Conservation (phyloP, 495 filamentous ascomycete genomes). For the Penicillium daleae region DNA sequence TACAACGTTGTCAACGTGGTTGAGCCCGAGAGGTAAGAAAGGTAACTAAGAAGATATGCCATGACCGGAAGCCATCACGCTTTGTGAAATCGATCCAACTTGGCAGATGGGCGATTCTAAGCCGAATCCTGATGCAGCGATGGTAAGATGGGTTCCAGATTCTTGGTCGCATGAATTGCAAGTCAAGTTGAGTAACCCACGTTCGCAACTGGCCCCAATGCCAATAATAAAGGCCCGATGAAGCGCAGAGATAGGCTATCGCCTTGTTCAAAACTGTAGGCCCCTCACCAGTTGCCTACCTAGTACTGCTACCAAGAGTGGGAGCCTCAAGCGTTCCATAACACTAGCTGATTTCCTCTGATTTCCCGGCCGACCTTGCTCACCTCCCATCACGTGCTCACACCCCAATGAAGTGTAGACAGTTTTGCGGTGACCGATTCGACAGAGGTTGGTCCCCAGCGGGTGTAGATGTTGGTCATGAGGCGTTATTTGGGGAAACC, state of each 20-base stretch:
- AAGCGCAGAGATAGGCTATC: background rate
- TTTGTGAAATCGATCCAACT: background rate
- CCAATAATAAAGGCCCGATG: background rate
- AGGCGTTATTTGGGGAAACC: background rate
- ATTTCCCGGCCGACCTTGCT: too few species aligned
- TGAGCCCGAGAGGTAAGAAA: background rate
- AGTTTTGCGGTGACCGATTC: background rate
- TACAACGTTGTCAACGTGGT: background rate
- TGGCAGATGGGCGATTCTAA: background rate
- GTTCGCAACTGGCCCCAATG: background rate
- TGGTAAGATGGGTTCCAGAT: too few species aligned
- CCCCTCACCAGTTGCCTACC: too few species aligned
- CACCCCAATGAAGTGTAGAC: too few species aligned
- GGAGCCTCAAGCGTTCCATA: too few species aligned
- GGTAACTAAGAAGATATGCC: too few species aligned
- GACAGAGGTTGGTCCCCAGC: background rate
- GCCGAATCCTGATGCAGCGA: too few species aligned
- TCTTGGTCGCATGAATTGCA: too few species aligned
- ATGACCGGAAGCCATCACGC: background rate
- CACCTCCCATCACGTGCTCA: too few species aligned
- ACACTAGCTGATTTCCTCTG: too few species aligned
- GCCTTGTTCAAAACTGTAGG: background rate
- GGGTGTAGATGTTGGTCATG: background rate
- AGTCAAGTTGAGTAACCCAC: background rate
- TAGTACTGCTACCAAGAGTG: background rate